Conservation (phyloP, 345 rosid species). For the Populus euphratica region DNA sequence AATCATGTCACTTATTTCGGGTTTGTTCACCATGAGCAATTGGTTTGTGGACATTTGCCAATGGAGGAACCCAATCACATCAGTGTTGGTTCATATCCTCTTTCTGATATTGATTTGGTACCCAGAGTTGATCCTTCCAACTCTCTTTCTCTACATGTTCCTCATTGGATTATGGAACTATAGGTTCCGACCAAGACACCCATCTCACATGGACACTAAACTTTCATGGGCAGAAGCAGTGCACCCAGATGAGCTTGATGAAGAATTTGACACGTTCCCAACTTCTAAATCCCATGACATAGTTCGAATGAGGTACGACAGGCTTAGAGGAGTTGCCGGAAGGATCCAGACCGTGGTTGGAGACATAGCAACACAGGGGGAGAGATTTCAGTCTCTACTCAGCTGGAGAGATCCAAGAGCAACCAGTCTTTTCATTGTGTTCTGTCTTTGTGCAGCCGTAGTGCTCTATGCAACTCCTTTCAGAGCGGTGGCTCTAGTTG, state of each 20-base stretch:
- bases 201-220: not conserved
- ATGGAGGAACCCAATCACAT: slow-evolving; percentile 65
- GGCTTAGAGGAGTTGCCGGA: slow-evolving; percentile 73
- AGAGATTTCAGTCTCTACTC: slow-evolving; percentile 64
- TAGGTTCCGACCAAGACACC: slow-evolving; percentile 33
- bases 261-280: slow-evolving; percentile 83
- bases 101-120: slow-evolving; percentile 67
- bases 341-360: slow-evolving; percentile 80
- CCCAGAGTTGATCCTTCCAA: slow-evolving; percentile 71
- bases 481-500: slow-evolving; percentile 47
- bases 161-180: slow-evolving; percentile 77
- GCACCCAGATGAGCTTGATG: slow-evolving; percentile 71
- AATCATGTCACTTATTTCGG: slow-evolving; percentile 60
- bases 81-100: slow-evolving; percentile 60
- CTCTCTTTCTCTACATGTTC: slow-evolving; percentile 70
- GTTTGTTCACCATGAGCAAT: slow-evolving; percentile 37
- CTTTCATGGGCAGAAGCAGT: not conserved
- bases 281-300: slow-evolving; percentile 50
- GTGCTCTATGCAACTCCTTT: slow-evolving; percentile 65
- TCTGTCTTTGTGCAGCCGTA: slow-evolving; percentile 66
- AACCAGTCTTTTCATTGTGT: slow-evolving; percentile 62
- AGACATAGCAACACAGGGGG: slow-evolving; percentile 79
- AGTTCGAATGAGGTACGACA: slow-evolving; percentile 68
- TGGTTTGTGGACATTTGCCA: slow-evolving; percentile 68
- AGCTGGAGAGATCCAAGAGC: slow-evolving; percentile 88